Percentiles rank a stretch among this genome's conserved stretches.
Conservation (phyloP, 1,139 yeast genomes). For the Blastobotrys illinoisensis region DNA sequence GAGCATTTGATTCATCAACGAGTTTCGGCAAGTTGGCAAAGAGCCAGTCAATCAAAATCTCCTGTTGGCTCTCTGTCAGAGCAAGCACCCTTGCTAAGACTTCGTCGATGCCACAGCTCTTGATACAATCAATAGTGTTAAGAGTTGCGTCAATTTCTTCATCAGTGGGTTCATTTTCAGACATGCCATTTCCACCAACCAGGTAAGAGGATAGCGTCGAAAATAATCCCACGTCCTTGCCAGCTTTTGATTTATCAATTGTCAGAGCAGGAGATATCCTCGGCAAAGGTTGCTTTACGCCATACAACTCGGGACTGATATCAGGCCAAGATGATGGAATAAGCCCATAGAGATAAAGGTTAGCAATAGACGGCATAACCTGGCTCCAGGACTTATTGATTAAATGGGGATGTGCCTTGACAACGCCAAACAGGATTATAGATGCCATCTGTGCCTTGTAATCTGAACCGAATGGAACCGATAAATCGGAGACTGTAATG, state of each 20-base stretch:
- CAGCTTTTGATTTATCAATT: constrained; percentile 54
- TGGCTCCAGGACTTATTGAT: constrained; percentile 53
- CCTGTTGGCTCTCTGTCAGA: constrained; percentile 9
- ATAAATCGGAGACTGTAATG: constrained; percentile 69
- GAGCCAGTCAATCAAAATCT: constrained; percentile 19
- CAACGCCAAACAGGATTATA: constrained; percentile 74
- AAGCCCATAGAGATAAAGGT: constrained; percentile 67
- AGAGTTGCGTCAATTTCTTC: constrained; percentile 85
- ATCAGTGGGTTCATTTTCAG: constrained; percentile 84
- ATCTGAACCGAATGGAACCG: constrained; percentile 83
- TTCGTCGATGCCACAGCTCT: constrained; percentile 53
- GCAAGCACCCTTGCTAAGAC: constrained; percentile 38
- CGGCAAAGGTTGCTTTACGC: constrained; percentile 38
- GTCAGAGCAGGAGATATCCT: constrained; percentile 61
- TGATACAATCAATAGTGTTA: constrained; percentile 76
- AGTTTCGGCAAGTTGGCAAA: constrained; percentile 25
- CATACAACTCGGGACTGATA: constrained; percentile 4
- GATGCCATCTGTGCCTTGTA: constrained; percentile 88
- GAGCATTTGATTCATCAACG: constrained; percentile 18
- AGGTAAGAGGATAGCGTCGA: constrained; percentile 89
- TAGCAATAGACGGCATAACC: constrained; percentile 54
- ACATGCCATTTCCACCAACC: constrained; percentile 83
- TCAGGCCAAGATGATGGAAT: constrained; percentile 35
- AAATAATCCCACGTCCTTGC: constrained; percentile 67
- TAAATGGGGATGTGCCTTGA: constrained; percentile 48